Evolutionary conservation across 2,329 filamentous ascomycete genomes (phyloP).

Genomic region (Endoconidiophora polonica): DNA sequence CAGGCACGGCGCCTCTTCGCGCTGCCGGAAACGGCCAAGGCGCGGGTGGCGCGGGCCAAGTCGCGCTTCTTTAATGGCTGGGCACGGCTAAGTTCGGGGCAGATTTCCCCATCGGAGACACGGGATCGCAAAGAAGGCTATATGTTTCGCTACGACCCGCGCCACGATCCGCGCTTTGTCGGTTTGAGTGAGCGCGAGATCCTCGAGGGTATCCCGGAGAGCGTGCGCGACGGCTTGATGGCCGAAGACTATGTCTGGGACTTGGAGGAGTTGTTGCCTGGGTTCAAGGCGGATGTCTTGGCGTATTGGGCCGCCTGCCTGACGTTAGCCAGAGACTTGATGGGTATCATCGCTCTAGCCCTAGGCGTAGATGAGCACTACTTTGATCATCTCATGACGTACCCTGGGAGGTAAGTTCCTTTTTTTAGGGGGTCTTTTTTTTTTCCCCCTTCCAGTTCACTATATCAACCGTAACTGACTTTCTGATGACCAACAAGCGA

Average conservation of each 20-base stretch:
- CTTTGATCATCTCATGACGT: slow-evolving; percentile 36
- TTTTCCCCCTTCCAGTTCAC: slow-evolving; percentile 24
- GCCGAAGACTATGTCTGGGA: slow-evolving; percentile 3
- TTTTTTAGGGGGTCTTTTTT: neutral
- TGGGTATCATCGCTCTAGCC: slow-evolving; percentile 36
- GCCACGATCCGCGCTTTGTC: slow-evolving; percentile 26
- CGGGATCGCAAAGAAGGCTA: slow-evolving; percentile 27
- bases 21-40: slow-evolving; percentile 28
- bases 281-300: slow-evolving; percentile 30
- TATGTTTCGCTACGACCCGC: slow-evolving; percentile 34
- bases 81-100: slow-evolving; percentile 23
- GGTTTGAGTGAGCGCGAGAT: slow-evolving; percentile 18
- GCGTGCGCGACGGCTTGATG: slow-evolving; percentile 32
- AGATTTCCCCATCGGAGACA: slow-evolving; percentile 22
- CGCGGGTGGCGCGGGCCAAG: slow-evolving; percentile 20
- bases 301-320: slow-evolving; percentile 33
- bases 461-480: neutral
- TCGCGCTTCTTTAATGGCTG: slow-evolving; percentile 34
- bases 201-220: slow-evolving; percentile 23
- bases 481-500: slow-evolving; percentile 5
- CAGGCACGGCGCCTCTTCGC: slow-evolving; percentile 23
- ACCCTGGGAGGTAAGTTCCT: slow-evolving; percentile 26
- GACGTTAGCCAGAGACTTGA: slow-evolving; percentile 31
- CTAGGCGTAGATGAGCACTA: slow-evolving; percentile 35
- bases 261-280: slow-evolving; percentile 26